phyloP scores from a whole-genome alignment of 805 yeast genomes.

The Blastobotrys americana region DNA sequence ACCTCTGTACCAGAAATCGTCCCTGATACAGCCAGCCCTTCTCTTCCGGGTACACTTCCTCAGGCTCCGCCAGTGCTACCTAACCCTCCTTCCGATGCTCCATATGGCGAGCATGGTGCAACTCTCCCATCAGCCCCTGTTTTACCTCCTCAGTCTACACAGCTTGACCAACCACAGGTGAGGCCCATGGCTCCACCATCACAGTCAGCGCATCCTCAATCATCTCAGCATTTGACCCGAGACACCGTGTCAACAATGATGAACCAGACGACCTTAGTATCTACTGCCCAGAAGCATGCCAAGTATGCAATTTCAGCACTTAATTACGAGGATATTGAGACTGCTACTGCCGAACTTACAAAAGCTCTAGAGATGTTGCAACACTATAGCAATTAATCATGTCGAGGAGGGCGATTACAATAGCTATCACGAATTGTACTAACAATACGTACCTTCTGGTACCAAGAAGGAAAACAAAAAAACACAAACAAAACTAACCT shows the following conservation, averaged over 20 bases:
- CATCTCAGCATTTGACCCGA: conserved; percentile 13
- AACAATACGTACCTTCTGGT: no score
- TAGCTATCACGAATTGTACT: no score
- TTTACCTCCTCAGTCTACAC: conserved; percentile 1
- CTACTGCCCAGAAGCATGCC: conserved; percentile 53
- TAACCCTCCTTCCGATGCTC: conserved; percentile 8
- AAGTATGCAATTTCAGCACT: conserved; percentile 68
- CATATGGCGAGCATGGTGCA: background rate
- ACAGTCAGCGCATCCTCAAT: conserved; percentile 7
- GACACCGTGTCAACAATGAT: conserved; percentile 26
- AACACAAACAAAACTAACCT: no score
- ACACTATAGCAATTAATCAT: no score
- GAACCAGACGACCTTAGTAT: conserved; percentile 32
- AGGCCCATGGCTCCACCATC: conserved; percentile 5
- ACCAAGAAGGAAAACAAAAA: no score
- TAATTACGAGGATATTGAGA: conserved; percentile 59
- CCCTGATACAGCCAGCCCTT: conserved; percentile 8
- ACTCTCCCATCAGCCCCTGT: background rate
- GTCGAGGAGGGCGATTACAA: no score
- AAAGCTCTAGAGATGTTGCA: conserved; percentile 39
- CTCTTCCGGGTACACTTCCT: conserved; percentile 3
- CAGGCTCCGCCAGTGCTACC: conserved; percentile 12
- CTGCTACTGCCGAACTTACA: conserved; percentile 51
- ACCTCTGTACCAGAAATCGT: background rate
- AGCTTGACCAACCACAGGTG: conserved; percentile 6